Conservation (phyloP, 768 basidiomycete species). For the Kwoniella sp. region DNA sequence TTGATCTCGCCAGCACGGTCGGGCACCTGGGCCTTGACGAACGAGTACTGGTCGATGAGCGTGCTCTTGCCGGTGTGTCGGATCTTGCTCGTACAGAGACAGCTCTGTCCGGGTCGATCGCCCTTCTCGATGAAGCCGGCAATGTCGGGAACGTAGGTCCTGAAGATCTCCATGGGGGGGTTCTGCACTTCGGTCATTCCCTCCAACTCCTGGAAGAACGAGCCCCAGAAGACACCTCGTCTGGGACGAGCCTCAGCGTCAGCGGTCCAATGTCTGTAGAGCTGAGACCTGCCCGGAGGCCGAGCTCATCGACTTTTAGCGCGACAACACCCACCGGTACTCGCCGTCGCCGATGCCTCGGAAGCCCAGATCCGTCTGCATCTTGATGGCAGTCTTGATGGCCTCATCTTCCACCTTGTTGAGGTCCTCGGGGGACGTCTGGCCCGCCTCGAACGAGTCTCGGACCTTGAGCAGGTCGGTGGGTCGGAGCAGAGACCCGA, state of each 20-base stretch:
- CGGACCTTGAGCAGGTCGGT: neutral
- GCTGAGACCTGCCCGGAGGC: no score
- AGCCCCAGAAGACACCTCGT: neutral
- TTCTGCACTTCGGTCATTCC: conserved; percentile 3
- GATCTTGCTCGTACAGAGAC: neutral
- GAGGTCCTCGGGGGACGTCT: neutral
- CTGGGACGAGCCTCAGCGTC: no score
- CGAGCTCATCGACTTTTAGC: no score
- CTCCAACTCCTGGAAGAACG: neutral
- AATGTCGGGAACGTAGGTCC: conserved; percentile 1
- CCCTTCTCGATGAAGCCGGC: conserved; percentile 1
- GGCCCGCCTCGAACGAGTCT: neutral
- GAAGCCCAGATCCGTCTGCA: neutral
- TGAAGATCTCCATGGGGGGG: neutral
- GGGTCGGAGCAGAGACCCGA: conserved; percentile 1
- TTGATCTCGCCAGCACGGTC: neutral
- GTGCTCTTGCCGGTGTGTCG: conserved; percentile 3
- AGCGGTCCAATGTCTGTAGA: no score
- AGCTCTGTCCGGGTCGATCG: conserved; percentile 1
- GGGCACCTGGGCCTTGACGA: neutral
- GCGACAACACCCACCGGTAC: neutral
- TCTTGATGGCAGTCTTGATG: neutral
- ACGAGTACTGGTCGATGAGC: neutral
- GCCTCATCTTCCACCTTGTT: neutral
- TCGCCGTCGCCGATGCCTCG: neutral